Evolutionary conservation across 1,284 basidiomycete species (phyloP), one percentile per base, ranked within the genome.

Genomic region (Ceratobasidium sp.): DNA sequence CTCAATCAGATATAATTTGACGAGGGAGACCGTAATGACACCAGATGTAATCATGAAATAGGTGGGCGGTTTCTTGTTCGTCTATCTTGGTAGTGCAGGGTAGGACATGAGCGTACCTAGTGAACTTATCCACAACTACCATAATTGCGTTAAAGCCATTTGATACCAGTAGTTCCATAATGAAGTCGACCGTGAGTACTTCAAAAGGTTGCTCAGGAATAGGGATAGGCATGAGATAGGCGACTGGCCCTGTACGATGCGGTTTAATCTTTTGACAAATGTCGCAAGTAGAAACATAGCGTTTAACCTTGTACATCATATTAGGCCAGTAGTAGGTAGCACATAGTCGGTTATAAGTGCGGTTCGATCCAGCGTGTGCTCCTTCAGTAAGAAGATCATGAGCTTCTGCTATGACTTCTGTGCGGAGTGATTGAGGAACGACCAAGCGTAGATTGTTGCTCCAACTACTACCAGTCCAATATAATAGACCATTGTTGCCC

Each of bases 181-280:
- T 84, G 61, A 83, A 79, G 73, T 87, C 85, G 80, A 86, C 81
- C 0, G 82, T 81, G 2, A 87, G 79, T 0, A 79, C 77, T 38
- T 77, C 76, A 79, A 82, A 87, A 0, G 84, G 85, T 9, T 76
- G 41, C 54, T 74, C 5, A 4, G 84, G 82, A 11, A 85, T 80
- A 0, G 77, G 78, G 13, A 84, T 77, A 0, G 82, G 81, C 69
- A 80, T 76, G 11, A 87, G 77, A 0, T 78, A 50, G 1, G 85
- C 84, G 1, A 72, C 73, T 1, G 70, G 73, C 11, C 63, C 57
- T 50, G 72, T 64, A 1, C 54, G 62, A 11, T 50, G 62, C 1
- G 59, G 26, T 55, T 77, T 78, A 46, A 55, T 73, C 14, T 72
- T 30, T n/a, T 73, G 73, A 47, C 79, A 79, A 4, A 55, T 50